phyloP scores from a whole-genome alignment of 192 early-diverging fungal species.

The Backusella sp. region DNA sequence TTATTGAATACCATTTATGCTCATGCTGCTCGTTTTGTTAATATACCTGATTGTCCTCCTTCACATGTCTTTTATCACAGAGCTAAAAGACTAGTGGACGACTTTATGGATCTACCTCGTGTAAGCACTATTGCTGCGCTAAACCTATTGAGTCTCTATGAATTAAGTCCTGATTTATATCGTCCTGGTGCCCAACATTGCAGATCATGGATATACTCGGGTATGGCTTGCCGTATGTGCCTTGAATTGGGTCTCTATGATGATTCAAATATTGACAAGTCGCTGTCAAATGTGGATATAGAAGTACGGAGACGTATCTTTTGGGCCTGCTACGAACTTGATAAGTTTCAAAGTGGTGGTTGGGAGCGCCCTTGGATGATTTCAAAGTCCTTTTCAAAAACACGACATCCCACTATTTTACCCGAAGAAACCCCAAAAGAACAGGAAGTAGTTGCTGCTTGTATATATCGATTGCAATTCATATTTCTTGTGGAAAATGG shows the following conservation, averaged over 20 bases:
- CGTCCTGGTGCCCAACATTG: conserved; percentile 20
- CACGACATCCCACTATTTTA: not conserved
- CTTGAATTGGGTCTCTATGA: conserved; percentile 23
- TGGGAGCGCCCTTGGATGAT: conserved; percentile 20
- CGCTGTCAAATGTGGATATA: not conserved
- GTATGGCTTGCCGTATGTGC: conserved; percentile 33
- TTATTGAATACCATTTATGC: conserved; percentile 34
- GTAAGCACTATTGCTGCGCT: conserved; percentile 23
- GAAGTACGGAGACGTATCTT: conserved; percentile 17
- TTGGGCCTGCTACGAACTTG: conserved; percentile 21
- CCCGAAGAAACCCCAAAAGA: conserved; percentile 17
- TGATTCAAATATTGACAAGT: not conserved
- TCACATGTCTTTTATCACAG: conserved; percentile 35
- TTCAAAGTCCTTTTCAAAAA: not conserved
- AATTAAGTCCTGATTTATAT: conserved; percentile 1
- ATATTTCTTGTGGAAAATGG: conserved; percentile 8
- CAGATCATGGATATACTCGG: conserved; percentile 28
- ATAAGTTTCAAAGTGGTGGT: conserved; percentile 19
- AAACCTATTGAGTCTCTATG: conserved; percentile 13
- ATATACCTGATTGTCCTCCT: conserved; percentile 10
- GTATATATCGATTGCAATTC: conserved; percentile 10
- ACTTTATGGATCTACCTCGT: conserved; percentile 34
- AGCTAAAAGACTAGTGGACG: conserved; percentile 27
- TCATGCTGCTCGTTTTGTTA: conserved; percentile 19
- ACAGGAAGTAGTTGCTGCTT: not conserved